Percentiles rank a stretch among this genome's conserved stretches.
phyloP scores from a whole-genome alignment of 768 basidiomycete species.

The Coprinopsis marcescibilis region DNA sequence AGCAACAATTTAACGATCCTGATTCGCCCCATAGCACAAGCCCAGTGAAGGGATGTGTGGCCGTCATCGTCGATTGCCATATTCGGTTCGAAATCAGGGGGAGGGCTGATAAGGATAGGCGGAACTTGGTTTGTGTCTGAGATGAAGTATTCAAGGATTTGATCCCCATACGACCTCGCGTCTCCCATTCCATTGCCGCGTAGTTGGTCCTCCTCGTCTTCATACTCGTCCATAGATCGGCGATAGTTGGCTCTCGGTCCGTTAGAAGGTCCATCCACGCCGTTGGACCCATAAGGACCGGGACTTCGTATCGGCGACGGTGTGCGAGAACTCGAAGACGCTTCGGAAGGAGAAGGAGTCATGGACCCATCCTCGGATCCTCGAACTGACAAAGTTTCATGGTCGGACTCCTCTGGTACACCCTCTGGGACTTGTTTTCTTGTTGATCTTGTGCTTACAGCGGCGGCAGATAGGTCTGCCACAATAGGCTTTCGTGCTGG shows the following conservation, averaged over 20 bases:
- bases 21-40: conserved; percentile 97
- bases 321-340: conserved; percentile 84
- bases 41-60: conserved; percentile 97
- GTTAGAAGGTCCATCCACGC: conserved; percentile 31
- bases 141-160: conserved; percentile 97
- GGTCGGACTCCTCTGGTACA: conserved; percentile 54
- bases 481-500: conserved; percentile 41
- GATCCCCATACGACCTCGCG: conserved; percentile 80
- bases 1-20: conserved; percentile 92
- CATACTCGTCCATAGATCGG: conserved; percentile 40
- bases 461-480: conserved; percentile 30
- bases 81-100: conserved; percentile 89
- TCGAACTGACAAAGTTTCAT: conserved; percentile 57
- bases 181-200: conserved; percentile 45
- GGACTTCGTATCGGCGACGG: conserved; percentile 80
- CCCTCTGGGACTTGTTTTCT: conserved; percentile 44
- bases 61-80: conserved; percentile 98
- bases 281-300: conserved; percentile 37
- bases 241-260: conserved; percentile 44
- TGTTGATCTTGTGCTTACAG: conserved; percentile 55
- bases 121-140: conserved; percentile 94
- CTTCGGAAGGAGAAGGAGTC: conserved; percentile 85
- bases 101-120: conserved; percentile 78
- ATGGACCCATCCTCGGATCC: conserved; percentile 85
- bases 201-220: conserved; percentile 37